These are phyloP conservation scores for Fulvia fulva DNA, from an alignment of 2,329 filamentous ascomycete species.

Conservation along the genomic window DNA sequence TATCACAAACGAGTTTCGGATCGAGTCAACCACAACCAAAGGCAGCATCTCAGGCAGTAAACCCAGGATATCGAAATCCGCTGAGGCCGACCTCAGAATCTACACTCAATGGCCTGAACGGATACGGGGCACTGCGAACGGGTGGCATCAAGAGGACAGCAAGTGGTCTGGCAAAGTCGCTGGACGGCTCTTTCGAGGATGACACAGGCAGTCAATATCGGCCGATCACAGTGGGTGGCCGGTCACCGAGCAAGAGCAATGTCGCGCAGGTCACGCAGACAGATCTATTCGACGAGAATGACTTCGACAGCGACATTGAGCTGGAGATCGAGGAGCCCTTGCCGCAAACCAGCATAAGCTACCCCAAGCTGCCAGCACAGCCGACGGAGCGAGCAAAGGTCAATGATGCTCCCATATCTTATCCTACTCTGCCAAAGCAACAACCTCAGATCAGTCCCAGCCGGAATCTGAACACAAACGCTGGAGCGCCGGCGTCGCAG, in stretches of 20 bases:
- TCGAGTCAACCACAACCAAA: constrained; percentile 54
- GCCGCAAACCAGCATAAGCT: constrained; percentile 42
- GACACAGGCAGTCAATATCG: constrained; percentile 26
- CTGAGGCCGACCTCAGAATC: constrained; percentile 31
- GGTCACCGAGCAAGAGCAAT: constrained; percentile 23
- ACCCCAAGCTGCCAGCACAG: constrained; percentile 39
- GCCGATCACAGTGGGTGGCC: constrained; percentile 39
- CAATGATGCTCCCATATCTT: constrained; percentile 22
- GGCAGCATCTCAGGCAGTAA: constrained; percentile 33
- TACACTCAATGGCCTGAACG: constrained; percentile 23
- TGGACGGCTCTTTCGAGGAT: constrained; percentile 40
- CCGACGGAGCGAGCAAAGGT: constrained; percentile 15
- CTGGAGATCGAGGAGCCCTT: constrained; percentile 64
- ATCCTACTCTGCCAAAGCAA: constrained; percentile 30
- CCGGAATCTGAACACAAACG: constrained; percentile 12
- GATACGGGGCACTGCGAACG: constrained; percentile 16
- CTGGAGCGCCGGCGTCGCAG: constrained; percentile 30
- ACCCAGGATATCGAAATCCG: constrained; percentile 32
- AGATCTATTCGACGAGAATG: constrained; percentile 65
- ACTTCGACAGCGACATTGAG: constrained; percentile 80
- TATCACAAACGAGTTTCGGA: constrained; percentile 53
- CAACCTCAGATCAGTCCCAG: background rate
- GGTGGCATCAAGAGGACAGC: constrained; percentile 44
- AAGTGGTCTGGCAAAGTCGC: constrained; percentile 45
- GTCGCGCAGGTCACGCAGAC: constrained; percentile 21